Evolutionary conservation across 805 yeast genomes (phyloP).

Genomic region (Jamesozyma spencerorum): DNA sequence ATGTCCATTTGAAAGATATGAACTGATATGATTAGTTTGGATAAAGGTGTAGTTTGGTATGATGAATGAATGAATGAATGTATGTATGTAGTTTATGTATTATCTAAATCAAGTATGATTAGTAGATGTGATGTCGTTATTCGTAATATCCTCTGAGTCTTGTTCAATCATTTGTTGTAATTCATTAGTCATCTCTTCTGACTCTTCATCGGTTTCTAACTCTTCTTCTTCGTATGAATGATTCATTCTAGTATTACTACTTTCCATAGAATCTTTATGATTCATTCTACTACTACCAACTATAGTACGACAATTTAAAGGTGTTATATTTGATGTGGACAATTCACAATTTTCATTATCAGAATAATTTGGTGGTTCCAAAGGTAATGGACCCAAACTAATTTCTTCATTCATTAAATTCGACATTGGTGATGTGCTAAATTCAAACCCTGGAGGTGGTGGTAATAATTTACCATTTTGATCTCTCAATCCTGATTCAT

Average conservation of each 20-base stretch:
- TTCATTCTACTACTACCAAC: constrained; percentile 4
- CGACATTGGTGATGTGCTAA: constrained; percentile 20
- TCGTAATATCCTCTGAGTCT: too few relatives aligned
- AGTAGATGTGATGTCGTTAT: not conserved
- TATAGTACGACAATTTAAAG: not conserved
- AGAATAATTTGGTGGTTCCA: constrained; percentile 34
- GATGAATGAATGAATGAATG: not conserved
- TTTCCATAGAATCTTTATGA: constrained; percentile 6
- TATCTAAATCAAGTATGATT: not conserved
- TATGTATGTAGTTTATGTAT: not conserved
- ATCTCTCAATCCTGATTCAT: constrained; percentile 20
- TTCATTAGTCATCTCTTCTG: constrained; percentile 5
- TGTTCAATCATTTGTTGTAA: constrained; percentile 8
- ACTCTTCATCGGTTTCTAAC: constrained; percentile 1
- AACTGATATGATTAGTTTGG: too few relatives aligned
- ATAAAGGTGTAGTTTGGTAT: too few relatives aligned
- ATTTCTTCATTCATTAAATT: constrained; percentile 23
- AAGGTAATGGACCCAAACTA: constrained; percentile 28
- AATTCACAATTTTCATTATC: constrained; percentile 9
- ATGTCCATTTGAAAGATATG: too few relatives aligned
- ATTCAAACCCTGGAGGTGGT: constrained; percentile 33
- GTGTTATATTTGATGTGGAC: not conserved
- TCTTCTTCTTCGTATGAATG: constrained; percentile 10
- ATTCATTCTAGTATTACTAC: constrained; percentile 3
- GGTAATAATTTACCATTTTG: constrained; percentile 26